Percentiles rank a stretch among this genome's conserved stretches.
Conservation (phyloP, 169 alveolate species). For the Sarcocystis neurona region DNA sequence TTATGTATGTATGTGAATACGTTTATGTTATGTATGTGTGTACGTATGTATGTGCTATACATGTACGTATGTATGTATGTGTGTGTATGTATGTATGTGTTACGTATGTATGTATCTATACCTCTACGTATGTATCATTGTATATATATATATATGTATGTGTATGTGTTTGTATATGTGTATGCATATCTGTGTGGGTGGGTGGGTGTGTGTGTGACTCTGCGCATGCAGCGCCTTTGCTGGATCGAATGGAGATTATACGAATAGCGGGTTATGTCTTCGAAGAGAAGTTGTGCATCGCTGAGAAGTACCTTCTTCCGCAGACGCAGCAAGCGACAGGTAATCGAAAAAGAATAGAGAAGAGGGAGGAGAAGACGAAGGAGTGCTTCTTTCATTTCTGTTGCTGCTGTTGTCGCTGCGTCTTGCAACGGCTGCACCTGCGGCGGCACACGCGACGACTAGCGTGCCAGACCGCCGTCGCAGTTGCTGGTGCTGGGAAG, state of each 20-base stretch:
- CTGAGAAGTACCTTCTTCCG: conserved; percentile 84
- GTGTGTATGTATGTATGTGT: not conserved
- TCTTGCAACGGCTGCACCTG: too few relatives aligned
- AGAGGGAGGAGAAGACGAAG: not conserved
- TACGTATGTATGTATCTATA: not conserved
- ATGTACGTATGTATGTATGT: not conserved
- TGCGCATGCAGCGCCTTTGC: conserved; percentile 78
- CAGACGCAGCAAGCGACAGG: conserved; percentile 79
- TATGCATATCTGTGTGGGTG: not conserved
- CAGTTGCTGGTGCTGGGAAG: too few relatives aligned
- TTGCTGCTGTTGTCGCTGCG: too few relatives aligned
- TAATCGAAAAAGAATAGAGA: not conserved
- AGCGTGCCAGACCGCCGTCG: too few relatives aligned
- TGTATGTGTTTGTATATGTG: not conserved
- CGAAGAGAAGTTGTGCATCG: conserved; percentile 87
- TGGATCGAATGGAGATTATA: conserved; percentile 94
- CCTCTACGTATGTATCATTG: too few relatives aligned
- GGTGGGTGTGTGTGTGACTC: conserved; percentile 2
- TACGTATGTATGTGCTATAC: not conserved
- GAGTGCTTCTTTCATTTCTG: too few relatives aligned
- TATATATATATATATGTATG: not conserved
- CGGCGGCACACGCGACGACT: too few relatives aligned
- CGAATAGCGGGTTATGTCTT: conserved; percentile 88
- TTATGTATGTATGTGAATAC: too few relatives aligned
- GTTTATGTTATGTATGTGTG: not conserved